Conservation (phyloP, 345 rosid genomes). For the Syzygium aqueum region DNA sequence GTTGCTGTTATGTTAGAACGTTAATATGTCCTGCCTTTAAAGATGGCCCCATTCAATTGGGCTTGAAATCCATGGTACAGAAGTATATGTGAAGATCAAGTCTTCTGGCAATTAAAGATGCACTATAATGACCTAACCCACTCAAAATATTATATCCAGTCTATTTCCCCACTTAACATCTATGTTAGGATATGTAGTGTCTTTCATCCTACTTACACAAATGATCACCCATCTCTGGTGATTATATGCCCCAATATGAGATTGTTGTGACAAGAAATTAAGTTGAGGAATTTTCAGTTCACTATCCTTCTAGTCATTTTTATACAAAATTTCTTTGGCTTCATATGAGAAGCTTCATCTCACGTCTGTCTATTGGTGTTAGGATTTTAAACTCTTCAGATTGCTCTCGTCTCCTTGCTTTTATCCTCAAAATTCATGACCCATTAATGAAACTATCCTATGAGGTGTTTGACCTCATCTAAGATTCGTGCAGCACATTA, state of each 20-base stretch:
- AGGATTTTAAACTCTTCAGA: not conserved
- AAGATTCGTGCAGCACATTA: not conserved
- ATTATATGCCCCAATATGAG: not conserved
- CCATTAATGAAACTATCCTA: not conserved
- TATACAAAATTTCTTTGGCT: not conserved
- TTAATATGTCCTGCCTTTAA: not conserved
- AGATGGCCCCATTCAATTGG: not conserved
- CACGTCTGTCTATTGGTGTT: not conserved
- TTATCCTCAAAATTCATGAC: not conserved
- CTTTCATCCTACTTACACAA: not conserved
- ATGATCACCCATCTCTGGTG: not conserved
- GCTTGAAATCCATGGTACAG: not conserved
- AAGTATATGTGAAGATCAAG: not conserved
- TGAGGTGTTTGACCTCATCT: not conserved
- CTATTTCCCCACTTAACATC: not conserved
- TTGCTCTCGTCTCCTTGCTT: not conserved
- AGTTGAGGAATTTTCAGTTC: not conserved
- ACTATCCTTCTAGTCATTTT: not conserved
- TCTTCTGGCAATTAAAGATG: not conserved
- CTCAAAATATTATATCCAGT: not conserved
- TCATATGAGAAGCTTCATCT: not conserved
- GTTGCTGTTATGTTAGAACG: not conserved
- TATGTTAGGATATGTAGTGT: not conserved
- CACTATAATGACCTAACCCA: not conserved
- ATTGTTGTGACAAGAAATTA: not conserved